Evolutionary conservation across 2,329 filamentous ascomycete species (phyloP).

Genomic region (Aspergillus sergii): DNA sequence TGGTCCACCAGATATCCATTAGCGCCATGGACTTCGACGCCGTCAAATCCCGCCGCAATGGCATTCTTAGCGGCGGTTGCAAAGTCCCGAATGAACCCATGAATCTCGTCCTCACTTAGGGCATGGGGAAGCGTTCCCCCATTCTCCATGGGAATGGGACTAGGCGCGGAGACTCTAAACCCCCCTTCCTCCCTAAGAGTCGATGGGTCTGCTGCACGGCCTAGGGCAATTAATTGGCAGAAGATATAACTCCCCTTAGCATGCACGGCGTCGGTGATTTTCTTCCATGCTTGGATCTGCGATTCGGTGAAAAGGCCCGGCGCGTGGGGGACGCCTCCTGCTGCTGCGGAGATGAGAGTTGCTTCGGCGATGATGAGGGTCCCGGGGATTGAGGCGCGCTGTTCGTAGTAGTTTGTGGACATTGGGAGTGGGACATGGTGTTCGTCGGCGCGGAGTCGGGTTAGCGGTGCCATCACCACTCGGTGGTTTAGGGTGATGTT

Average conservation of each 20-base stretch:
- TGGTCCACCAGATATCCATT: conserved; percentile 54
- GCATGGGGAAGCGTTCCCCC: conserved; percentile 31
- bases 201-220: conserved; percentile 53
- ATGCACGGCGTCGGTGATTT: conserved; percentile 64
- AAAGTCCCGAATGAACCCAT: conserved; percentile 41
- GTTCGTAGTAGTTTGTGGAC: conserved; percentile 46
- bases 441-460: conserved; percentile 52
- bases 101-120: conserved; percentile 42
- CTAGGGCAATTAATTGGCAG: conserved; percentile 62
- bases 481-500: conserved; percentile 31
- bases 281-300: conserved; percentile 61
- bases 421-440: conserved; percentile 48
- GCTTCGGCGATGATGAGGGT: conserved; percentile 62
- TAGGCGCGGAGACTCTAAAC: conserved; percentile 24
- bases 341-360: conserved; percentile 52
- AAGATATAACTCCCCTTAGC: conserved; percentile 61
- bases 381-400: conserved; percentile 54
- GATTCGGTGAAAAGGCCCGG: conserved; percentile 57
- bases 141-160: conserved; percentile 41
- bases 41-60: conserved; percentile 56
- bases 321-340: conserved; percentile 51
- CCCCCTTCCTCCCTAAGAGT: conserved; percentile 20
- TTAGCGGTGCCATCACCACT: conserved; percentile 59
- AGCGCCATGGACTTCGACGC: conserved; percentile 48
- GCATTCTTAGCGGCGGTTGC: conserved; percentile 49